Evolutionary conservation across 2,329 filamentous ascomycete species (phyloP).

Genomic region (Sporothrix mexicana): DNA sequence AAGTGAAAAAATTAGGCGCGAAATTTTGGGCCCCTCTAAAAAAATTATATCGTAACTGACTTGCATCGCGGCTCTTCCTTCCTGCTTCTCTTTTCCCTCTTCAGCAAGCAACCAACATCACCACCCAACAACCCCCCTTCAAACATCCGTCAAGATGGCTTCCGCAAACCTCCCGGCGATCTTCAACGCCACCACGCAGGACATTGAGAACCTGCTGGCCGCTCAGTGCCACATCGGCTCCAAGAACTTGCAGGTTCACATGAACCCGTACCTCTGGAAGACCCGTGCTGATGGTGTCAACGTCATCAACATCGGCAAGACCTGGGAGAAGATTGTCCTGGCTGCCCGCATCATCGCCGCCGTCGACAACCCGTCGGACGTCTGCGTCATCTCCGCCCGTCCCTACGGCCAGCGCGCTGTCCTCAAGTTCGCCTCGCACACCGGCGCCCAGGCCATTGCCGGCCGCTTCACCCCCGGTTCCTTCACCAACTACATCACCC

Average conservation of each 20-base stretch:
- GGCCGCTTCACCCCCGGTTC: constrained; percentile 99
- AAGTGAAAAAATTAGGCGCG: constrained; percentile 30
- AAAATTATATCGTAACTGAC: constrained; percentile 33
- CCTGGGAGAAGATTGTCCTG: constrained; percentile 99
- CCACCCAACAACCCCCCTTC: constrained; percentile 27
- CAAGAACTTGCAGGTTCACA: constrained; percentile 99
- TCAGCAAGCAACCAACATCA: constrained; percentile 38
- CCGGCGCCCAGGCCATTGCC: constrained; percentile 95
- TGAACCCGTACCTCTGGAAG: constrained; percentile 95
- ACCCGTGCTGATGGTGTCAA: constrained; percentile 98
- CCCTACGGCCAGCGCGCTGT: constrained; percentile 99
- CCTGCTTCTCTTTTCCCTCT: constrained; percentile 9
- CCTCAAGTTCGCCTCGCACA: constrained; percentile 99
- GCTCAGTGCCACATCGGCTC: constrained; percentile 95
- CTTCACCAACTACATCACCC: constrained; percentile 99
- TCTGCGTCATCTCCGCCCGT: constrained; percentile 99
- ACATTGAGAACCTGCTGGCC: constrained; percentile 99
- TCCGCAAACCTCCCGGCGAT: constrained; percentile 90
- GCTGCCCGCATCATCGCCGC: constrained; percentile 98
- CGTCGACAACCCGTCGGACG: constrained; percentile 99
- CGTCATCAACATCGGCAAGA: constrained; percentile 99
- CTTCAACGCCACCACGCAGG: constrained; percentile 96
- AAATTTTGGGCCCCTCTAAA: constrained; percentile 35
- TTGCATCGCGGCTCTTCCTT: constrained; percentile 21
- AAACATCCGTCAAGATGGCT: constrained; percentile 76